A percentile compares a stretch with the other conserved stretches of the same genome.
phyloP scores from a whole-genome alignment of 2,329 filamentous ascomycete genomes.

The Ambrosiella xylebori region DNA sequence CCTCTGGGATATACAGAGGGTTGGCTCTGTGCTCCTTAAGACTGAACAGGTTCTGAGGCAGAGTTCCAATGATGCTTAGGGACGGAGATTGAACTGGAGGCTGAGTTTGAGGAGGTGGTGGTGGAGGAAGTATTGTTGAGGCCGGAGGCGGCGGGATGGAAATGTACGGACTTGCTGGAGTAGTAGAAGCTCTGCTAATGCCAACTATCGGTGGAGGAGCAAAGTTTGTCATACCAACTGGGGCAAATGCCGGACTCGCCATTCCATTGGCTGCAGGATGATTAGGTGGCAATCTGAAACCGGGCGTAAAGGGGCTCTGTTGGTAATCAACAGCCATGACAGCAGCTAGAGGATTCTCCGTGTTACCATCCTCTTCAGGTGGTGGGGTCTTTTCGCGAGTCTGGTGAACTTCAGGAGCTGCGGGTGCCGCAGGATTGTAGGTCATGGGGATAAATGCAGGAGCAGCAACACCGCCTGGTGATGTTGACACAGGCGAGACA shows the following conservation, averaged over 20 bases:
- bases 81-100: conserved; percentile 16
- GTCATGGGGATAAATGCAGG: conserved; percentile 42
- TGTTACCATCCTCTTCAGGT: conserved; percentile 34
- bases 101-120: conserved; percentile 13
- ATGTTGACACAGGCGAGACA: background rate
- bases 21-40: conserved; percentile 2
- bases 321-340: conserved; percentile 41
- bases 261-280: conserved; percentile 27
- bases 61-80: conserved; percentile 5
- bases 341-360: conserved; percentile 38
- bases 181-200: conserved; percentile 31
- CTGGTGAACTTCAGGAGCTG: conserved; percentile 52
- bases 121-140: conserved; percentile 19
- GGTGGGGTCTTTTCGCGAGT: conserved; percentile 69
- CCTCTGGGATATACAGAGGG: conserved; percentile 13
- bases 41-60: conserved; percentile 8
- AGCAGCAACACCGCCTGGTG: conserved; percentile 20
- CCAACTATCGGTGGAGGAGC: conserved; percentile 24
- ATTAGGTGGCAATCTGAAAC: conserved; percentile 30
- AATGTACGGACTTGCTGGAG: conserved; percentile 20
- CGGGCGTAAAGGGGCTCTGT: conserved; percentile 33
- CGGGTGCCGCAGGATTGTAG: conserved; percentile 65
- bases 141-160: conserved; percentile 23
- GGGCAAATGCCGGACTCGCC: conserved; percentile 24
- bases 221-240: conserved; percentile 25